These are phyloP conservation scores for Hortiboletus flavorubellus DNA, from an alignment of 768 basidiomycete species.

Conservation along the genomic window DNA sequence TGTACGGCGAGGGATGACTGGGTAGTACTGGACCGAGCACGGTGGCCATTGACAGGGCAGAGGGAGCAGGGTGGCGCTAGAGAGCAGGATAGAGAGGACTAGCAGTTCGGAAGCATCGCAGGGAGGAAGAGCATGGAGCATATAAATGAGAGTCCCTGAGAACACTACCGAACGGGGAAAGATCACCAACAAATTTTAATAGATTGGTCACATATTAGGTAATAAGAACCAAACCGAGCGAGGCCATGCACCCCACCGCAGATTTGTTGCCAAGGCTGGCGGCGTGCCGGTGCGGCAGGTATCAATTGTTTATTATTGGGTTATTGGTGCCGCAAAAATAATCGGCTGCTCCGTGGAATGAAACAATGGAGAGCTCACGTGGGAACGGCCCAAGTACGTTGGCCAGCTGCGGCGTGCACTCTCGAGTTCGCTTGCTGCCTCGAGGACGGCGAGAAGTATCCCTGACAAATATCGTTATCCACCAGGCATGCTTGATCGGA, in stretches of 20 bases:
- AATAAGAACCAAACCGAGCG: constrained; percentile 23
- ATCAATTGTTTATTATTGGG: constrained; percentile 29
- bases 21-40: constrained; percentile 30
- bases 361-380: constrained; percentile 34
- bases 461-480: constrained; percentile 25
- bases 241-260: constrained; percentile 12
- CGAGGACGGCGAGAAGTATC: constrained; percentile 30
- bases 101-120: constrained; percentile 17
- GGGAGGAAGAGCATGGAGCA: constrained; percentile 12
- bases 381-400: constrained; percentile 16
- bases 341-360: constrained; percentile 21
- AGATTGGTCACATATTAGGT: constrained; percentile 13
- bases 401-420: constrained; percentile 11
- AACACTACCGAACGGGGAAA: constrained; percentile 12
- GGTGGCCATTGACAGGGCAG: constrained; percentile 24
- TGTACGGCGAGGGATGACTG: constrained; percentile 30
- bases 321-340: constrained; percentile 29
- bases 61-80: constrained; percentile 20
- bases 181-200: constrained; percentile 6
- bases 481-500: constrained; percentile 21
- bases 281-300: constrained; percentile 21
- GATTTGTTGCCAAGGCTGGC: constrained; percentile 13
- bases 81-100: constrained; percentile 7
- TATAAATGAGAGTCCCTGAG: constrained; percentile 25
- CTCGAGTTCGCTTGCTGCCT: constrained; percentile 32